Evolutionary conservation across 1,284 basidiomycete genomes (phyloP).

Genomic region (Ganoderma resinaceum): DNA sequence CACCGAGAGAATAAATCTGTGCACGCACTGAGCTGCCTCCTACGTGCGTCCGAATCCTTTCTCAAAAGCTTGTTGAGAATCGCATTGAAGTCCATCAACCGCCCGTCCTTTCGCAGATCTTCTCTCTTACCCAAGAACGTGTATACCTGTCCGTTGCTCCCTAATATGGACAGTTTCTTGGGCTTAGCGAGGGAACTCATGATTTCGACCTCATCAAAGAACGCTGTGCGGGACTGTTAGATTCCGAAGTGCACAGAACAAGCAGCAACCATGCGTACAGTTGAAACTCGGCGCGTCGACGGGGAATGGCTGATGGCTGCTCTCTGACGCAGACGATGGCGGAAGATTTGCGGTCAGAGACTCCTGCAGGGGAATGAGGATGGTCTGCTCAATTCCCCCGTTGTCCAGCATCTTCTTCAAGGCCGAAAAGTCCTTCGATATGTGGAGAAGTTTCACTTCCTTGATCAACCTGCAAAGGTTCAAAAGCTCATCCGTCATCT

Average conservation of each 20-base stretch:
- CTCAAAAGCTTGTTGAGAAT: conserved; percentile 99
- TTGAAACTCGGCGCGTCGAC: conserved; percentile 78
- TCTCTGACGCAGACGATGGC: conserved; percentile 68
- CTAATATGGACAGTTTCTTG: conserved; percentile 88
- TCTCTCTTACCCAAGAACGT: conserved; percentile 98
- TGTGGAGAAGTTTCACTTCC: conserved; percentile 58
- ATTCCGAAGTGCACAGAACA: background rate
- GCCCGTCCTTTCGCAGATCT: conserved; percentile 96
- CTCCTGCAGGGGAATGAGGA: conserved; percentile 94
- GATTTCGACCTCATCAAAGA: conserved; percentile 85
- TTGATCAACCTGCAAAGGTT: conserved; percentile 60
- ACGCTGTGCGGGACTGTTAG: conserved; percentile 53
- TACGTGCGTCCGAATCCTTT: conserved; percentile 91
- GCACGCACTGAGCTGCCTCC: conserved; percentile 83
- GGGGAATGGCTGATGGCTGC: conserved; percentile 86
- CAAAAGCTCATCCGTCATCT: conserved; percentile 76
- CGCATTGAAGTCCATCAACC: conserved; percentile 97
- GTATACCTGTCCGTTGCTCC: conserved; percentile 86
- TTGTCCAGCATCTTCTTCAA: conserved; percentile 57
- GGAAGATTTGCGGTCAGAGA: conserved; percentile 92
- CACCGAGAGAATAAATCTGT: background rate
- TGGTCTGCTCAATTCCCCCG: conserved; percentile 29
- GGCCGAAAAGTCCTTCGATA: conserved; percentile 71
- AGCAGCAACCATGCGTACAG: conserved; percentile 50
- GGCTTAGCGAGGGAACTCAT: conserved; percentile 96